Evolutionary conservation across 2,329 filamentous ascomycete genomes (phyloP).

Genomic region (Microdochium bolleyi): DNA sequence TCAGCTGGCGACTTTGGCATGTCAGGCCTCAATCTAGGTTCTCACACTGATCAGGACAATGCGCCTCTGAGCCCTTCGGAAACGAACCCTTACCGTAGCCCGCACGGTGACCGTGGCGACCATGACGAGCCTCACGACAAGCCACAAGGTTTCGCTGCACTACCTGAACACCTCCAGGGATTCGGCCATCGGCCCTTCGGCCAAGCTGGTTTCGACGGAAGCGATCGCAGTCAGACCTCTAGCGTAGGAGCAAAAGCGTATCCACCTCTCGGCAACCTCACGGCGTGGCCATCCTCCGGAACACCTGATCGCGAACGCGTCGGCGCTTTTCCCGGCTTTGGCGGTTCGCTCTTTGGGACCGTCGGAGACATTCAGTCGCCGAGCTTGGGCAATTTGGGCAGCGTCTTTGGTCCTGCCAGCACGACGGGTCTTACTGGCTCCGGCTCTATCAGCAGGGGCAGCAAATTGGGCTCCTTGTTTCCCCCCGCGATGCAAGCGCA

Average conservation of each 20-base stretch:
- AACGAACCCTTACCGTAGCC: conserved; percentile 94
- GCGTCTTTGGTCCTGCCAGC: conserved; percentile 59
- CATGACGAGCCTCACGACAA: conserved; percentile 48
- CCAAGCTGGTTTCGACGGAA: conserved; percentile 52
- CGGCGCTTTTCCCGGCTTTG: conserved; percentile 53
- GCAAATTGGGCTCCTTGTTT: conserved; percentile 82
- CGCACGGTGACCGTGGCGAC: conserved; percentile 63
- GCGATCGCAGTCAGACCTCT: conserved; percentile 88
- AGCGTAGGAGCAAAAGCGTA: conserved; percentile 77
- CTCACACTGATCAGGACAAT: conserved; percentile 49
- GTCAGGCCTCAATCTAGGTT: conserved; percentile 49
- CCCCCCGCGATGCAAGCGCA: conserved; percentile 85
- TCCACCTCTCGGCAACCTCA: conserved; percentile 50
- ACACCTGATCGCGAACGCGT: conserved; percentile 60
- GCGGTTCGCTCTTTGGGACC: conserved; percentile 71
- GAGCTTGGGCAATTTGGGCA: conserved; percentile 57
- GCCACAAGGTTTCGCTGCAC: conserved; percentile 41
- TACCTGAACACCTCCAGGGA: conserved; percentile 39
- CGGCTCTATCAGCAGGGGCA: conserved; percentile 65
- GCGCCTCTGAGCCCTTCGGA: conserved; percentile 85
- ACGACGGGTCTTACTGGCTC: conserved; percentile 44
- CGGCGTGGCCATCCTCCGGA: conserved; percentile 57
- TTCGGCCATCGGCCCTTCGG: conserved; percentile 38
- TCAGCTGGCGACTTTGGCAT: conserved; percentile 54
- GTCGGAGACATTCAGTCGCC: conserved; percentile 74